Evolutionary conservation across 2,329 filamentous ascomycete species (phyloP).

Genomic region (Biscogniauxia marginata): DNA sequence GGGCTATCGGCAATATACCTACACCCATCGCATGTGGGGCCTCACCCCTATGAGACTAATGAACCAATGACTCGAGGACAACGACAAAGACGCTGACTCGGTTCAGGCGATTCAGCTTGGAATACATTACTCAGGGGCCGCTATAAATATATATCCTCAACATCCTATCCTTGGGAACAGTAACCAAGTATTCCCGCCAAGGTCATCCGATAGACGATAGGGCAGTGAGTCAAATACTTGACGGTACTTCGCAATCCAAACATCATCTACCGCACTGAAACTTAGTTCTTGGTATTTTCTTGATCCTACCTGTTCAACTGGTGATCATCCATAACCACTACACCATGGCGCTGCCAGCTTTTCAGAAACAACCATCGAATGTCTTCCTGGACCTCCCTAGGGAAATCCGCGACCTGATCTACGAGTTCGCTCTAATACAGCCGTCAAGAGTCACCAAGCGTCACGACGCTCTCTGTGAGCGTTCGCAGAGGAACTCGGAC

Average conservation of each 20-base stretch:
- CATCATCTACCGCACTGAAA: not conserved
- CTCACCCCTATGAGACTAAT: not conserved
- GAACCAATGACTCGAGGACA: not conserved
- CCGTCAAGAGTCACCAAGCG: not conserved
- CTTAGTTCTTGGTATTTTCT: not conserved
- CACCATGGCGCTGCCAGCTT: not conserved
- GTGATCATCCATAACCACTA: not conserved
- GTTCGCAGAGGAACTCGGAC: not conserved
- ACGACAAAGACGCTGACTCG: not conserved
- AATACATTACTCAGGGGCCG: not conserved
- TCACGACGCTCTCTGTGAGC: not conserved
- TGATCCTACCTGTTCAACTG: not conserved
- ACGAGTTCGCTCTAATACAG: not conserved
- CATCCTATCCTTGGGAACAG: not conserved
- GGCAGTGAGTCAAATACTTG: not conserved
- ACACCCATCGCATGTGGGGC: no score
- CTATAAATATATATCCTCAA: not conserved
- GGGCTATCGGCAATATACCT: not conserved
- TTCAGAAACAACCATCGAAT: not conserved
- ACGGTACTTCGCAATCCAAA: not conserved
- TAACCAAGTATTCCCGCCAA: not conserved
- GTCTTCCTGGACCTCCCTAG: not conserved
- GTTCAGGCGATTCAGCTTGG: not conserved
- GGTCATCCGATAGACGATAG: not conserved
- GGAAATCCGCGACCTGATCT: not conserved